Percentiles rank a stretch among this genome's conserved stretches.
Evolutionary conservation across 2,329 filamentous ascomycete genomes (phyloP).

Genomic region (Cadophora luteo-olivacea): DNA sequence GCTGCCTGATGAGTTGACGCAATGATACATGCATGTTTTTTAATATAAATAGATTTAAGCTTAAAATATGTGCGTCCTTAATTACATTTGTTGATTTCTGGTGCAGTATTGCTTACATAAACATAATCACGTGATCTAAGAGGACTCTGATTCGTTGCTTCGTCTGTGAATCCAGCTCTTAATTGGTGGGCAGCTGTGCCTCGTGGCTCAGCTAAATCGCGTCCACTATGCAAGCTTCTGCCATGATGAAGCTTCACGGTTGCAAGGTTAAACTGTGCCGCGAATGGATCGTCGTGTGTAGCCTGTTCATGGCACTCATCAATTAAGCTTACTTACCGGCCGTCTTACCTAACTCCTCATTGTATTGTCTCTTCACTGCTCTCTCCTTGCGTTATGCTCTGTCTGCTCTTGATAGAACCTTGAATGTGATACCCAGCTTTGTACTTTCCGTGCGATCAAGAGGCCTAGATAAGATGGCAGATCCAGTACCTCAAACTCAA

Average conservation of each 20-base stretch:
- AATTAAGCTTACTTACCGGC: neutral
- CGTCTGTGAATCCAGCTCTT: neutral
- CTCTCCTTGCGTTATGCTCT: neutral
- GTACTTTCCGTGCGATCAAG: neutral
- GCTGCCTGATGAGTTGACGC: neutral
- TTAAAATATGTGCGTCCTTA: neutral
- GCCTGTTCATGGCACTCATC: neutral
- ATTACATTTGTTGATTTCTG: too few species aligned
- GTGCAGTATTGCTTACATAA: neutral
- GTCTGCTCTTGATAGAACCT: neutral
- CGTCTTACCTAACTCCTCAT: neutral
- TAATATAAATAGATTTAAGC: neutral
- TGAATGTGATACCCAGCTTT: neutral
- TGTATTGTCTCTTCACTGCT: neutral
- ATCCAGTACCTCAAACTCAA: neutral
- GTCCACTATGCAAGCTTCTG: slow-evolving; percentile 1
- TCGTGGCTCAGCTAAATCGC: neutral
- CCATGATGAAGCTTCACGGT: neutral
- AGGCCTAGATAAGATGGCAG: neutral
- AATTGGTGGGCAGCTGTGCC: neutral
- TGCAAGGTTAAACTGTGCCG: slow-evolving; percentile 10
- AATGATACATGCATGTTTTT: neutral
- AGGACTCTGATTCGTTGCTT: neutral
- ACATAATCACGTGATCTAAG: neutral
- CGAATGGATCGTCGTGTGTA: neutral